Base-by-base conservation (phyloP, 2,329 filamentous ascomycete species). In the Colletotrichum cordylinicola region DNA sequence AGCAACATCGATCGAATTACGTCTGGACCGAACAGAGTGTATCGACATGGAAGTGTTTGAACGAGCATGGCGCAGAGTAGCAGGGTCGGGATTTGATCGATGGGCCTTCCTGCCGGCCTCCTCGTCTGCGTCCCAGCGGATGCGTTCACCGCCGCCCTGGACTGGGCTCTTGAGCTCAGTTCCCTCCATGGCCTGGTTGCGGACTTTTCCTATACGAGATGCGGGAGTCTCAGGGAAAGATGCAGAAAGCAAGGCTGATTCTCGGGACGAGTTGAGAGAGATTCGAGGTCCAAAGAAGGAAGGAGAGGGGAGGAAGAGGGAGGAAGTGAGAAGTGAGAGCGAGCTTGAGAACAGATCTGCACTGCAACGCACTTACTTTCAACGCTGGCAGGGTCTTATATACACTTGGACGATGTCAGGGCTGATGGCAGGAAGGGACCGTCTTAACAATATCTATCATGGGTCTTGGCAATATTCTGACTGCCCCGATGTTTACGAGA, bases 21-120 rank as follows among this genome's bases (percentile, higher is more conserved):
- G 82, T 24, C 83, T 80, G 8, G 84, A 85, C 43, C 81, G 82
- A 31, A 84, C 80, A 61, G 85, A 85, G 68, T 82, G 84, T 73
- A 87, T 87, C 56, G 85, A 86, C 79, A 88, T 81, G 2, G 86
- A 87, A 55, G 85, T 82, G 29, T 69, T 80, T 1, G 85, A 87
- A 16, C 78, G 79, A 6, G 78, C 77, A 60, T 27, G 73, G 58
- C 79, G 80, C 18, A 77, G 62, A 67, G 18, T 48, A 48, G 78
- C 79, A 35, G 82, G 72, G 8, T 21, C 74, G 65, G 62, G 10
- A 16, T 29, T 65, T 24, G 43, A 48, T 37, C 76, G 77, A 67
- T 79, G 56, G 6, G 67, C 21, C 21, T 75, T 77, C 39, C 64
- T 67, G 15, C 70, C 78, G 31, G 77, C 80, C 29, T 82, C 80